These are phyloP conservation scores for Agastache rugosa DNA, from an alignment of 257 asterid genomes.

Conservation along the genomic window DNA sequence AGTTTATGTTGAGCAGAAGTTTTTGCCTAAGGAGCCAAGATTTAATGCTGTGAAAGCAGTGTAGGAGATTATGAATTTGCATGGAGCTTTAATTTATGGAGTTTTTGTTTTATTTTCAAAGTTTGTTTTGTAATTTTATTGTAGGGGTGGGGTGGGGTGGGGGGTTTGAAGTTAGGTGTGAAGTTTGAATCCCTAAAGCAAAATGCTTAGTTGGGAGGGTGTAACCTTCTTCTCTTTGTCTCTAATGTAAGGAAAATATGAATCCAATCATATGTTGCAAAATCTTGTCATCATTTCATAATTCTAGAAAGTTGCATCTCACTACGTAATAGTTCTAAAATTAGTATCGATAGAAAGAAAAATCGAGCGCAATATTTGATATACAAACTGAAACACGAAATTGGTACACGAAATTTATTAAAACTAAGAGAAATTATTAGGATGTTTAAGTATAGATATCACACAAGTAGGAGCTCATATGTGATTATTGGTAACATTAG, in stretches of 20 bases:
- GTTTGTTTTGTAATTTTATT: slow-evolving; percentile 3
- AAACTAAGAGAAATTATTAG: no score
- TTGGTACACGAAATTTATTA: no score
- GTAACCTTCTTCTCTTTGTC: not conserved
- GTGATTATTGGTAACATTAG: no score
- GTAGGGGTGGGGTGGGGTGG: slow-evolving; percentile 7
- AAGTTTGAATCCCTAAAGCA: slow-evolving; percentile 30
- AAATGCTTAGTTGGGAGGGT: slow-evolving; percentile 34
- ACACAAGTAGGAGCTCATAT: no score
- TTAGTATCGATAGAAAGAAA: no score
- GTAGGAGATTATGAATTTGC: slow-evolving; percentile 31
- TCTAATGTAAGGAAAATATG: not conserved
- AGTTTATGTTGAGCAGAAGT: slow-evolving; percentile 74
- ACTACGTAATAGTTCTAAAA: no score
- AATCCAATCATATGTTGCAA: not conserved
- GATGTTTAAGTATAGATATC: no score
- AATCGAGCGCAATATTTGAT: no score
- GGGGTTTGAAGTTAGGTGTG: slow-evolving; percentile 18
- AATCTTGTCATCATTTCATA: not conserved
- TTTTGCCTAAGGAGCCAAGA: slow-evolving; percentile 83
- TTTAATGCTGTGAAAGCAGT: slow-evolving; percentile 68
- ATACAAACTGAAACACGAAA: not conserved
- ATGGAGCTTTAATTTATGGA: not conserved
- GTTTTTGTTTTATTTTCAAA: not conserved
- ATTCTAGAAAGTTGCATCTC: not conserved